Base-by-base conservation (phyloP, 805 yeast species). In the Hagleromyces aurorensis region DNA sequence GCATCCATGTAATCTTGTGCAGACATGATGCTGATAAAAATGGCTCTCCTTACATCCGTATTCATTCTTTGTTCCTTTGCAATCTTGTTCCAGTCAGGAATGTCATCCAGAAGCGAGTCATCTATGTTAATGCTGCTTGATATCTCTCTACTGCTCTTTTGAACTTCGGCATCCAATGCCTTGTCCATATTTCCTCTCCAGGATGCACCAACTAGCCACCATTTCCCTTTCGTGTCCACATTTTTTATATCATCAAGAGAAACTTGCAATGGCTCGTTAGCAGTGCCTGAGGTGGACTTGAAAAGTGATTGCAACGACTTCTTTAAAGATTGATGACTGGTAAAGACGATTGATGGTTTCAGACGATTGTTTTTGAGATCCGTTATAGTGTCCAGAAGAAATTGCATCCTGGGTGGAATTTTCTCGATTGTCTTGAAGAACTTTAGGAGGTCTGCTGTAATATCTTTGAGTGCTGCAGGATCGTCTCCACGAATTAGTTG, bases 151-250 rank as follows among this genome's bases (percentile, higher is more conserved):
- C 40, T 38, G 23, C 40, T 24, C 19, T 38, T 36, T 11, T 40
- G 40, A 14, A 28, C 35, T n/a, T 43, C 34, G 3, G 35, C 44
- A 13, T 48, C 54, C 16, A 52, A 46, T 3, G 52, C 52, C 6
- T 43, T 38, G 4, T 44, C 52, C 24, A 58, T 65, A 32, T 64
- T 60, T 3, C 95, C 96, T 48, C 75, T 83, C 96, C 96, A 91
- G 0, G 98, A 95, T 1, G 97, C 83, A 28, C 99, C 99, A 17
- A 91, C 89, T 18, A 91, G 65, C 99, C 99, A 91, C 99, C 99
- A 91, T 57, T 89, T 91, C 34, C 99, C 99, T 41, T 75, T 74
- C 1, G 78, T 72, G 9, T 78, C 82, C 14, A 84, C 68, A 37
- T 72, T 74, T 27, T 71, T 74, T 34, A 91, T 85, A 59, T 91